Base-by-base conservation (phyloP, 192 early-diverging fungal genomes). In the Chytriomyces confervae region DNA sequence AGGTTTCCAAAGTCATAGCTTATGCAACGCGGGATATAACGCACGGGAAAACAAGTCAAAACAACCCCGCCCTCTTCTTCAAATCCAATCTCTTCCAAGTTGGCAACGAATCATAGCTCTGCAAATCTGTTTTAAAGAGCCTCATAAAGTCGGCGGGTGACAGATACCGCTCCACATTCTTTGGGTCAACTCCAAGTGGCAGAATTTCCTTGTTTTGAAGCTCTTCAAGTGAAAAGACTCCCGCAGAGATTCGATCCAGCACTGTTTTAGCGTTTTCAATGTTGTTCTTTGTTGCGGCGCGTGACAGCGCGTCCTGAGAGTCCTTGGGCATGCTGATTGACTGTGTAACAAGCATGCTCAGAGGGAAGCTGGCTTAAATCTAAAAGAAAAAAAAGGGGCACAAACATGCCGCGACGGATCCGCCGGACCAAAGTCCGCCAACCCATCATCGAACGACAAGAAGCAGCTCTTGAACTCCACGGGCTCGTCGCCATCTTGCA, bases 121-220 rank as follows among this genome's bases (percentile, higher is more conserved):
- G 62, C 8, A 44, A 18, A 24, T 78, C 76, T 13, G 68, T 62
- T 44, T 79, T 78, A 50, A 84, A 84, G 13, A 79, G 78, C 61
- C 51, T 79, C 24, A 27, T 9, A 66, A 84, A 84, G 44, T 84
- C 83, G 13, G 50, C 65, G 5, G 29, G 20, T 3, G 80, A 71
- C 46, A 84, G 72, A 63, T 84, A 69, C 44, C n/a, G 49, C 66
- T 84, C 83, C 43, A 81, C 72, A 62, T 79, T 81, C 20, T 67
- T 11, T 5, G 80, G 80, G 57, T 84, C 80, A 7, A 84, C 75
- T 10, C 83, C 83, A 48, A 84, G 13, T 8, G 83, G 83, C 10
- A 84, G 62, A 24, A 10, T 10, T 8, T 81, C 72, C 50, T 74
- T 77, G 29, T 69, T 46, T 57, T 53, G 47, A 44, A 84, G 73